Conservation (phyloP, 768 basidiomycete species). For the Xanthoconium purpureum region DNA sequence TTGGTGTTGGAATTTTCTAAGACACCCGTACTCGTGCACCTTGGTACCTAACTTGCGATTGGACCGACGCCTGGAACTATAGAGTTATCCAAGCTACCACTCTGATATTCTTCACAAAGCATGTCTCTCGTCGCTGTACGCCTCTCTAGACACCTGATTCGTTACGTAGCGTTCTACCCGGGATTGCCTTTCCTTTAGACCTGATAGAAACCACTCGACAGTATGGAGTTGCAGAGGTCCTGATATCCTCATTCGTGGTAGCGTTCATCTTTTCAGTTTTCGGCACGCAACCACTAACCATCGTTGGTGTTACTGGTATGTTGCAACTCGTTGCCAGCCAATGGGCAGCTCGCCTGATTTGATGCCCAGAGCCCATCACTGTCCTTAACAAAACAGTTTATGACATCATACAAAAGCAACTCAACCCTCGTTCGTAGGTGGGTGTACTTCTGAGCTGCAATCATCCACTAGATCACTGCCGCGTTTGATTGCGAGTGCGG, state of each 20-base stretch:
- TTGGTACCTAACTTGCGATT: constrained; percentile 83
- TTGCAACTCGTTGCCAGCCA: background rate
- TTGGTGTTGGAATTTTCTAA: constrained; percentile 60
- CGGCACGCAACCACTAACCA: constrained; percentile 87
- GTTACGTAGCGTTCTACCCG: constrained; percentile 68
- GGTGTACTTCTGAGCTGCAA: constrained; percentile 90
- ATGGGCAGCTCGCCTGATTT: background rate
- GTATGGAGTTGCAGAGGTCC: constrained; percentile 87
- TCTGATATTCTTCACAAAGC: constrained; percentile 86
- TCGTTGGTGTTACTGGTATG: constrained; percentile 85
- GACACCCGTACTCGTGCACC: constrained; percentile 73
- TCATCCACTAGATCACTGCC: constrained; percentile 81
- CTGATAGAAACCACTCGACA: constrained; percentile 86
- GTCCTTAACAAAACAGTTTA: constrained; percentile 91
- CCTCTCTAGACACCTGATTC: background rate
- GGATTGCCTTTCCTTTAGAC: constrained; percentile 88
- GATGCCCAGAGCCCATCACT: constrained; percentile 72
- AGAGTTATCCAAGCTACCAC: constrained; percentile 84
- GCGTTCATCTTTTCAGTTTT: constrained; percentile 85
- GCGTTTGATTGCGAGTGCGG: constrained; percentile 60
- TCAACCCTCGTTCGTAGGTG: constrained; percentile 80
- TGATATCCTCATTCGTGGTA: constrained; percentile 83
- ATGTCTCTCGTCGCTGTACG: constrained; percentile 22
- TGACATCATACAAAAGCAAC: constrained; percentile 58
- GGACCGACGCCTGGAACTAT: constrained; percentile 91